A percentile compares a stretch with the other conserved stretches of the same genome.
Conservation (phyloP, 2,329 filamentous ascomycete species). For the Rhynchosporium graminicola region DNA sequence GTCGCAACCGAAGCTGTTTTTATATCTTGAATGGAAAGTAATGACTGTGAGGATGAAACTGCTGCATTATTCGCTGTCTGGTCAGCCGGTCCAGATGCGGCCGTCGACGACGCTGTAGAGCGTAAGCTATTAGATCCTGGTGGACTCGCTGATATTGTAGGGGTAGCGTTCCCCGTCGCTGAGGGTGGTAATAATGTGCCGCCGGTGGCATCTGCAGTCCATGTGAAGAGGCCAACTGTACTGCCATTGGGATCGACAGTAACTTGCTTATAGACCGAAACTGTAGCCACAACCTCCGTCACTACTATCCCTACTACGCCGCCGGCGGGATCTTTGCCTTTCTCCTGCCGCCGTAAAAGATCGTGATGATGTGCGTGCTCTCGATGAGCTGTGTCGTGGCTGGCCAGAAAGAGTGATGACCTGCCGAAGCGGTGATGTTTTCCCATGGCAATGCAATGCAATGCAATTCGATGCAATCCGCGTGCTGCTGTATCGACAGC, state of each 20-base stretch:
- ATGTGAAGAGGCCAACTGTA: constrained; percentile 31
- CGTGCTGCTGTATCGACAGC: constrained; percentile 39
- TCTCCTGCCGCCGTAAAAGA: constrained; percentile 23
- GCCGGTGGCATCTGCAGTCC: constrained; percentile 23
- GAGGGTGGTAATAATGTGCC: constrained; percentile 18
- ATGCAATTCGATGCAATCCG: constrained; percentile 21
- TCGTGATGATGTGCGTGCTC: constrained; percentile 37
- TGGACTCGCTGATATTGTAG: constrained; percentile 21
- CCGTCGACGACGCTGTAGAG: constrained; percentile 19
- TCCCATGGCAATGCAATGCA: constrained; percentile 26
- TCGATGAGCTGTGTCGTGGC: constrained; percentile 39
- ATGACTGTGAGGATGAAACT: constrained; percentile 29
- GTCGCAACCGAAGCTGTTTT: constrained; percentile 26
- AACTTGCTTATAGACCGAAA: constrained; percentile 38
- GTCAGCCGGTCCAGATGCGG: constrained; percentile 9
- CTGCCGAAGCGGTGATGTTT: constrained; percentile 28
- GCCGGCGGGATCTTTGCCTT: not conserved
- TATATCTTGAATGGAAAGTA: constrained; percentile 29
- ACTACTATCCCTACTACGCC: constrained; percentile 22
- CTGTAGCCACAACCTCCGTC: constrained; percentile 35
- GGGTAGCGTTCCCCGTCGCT: constrained; percentile 16
- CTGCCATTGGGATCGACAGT: constrained; percentile 38
- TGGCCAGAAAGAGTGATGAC: constrained; percentile 42
- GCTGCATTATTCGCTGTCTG: constrained; percentile 1
- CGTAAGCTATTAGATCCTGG: constrained; percentile 17